Base-by-base conservation (phyloP, 441 rosid species). In the Oxalis stricta region DNA sequence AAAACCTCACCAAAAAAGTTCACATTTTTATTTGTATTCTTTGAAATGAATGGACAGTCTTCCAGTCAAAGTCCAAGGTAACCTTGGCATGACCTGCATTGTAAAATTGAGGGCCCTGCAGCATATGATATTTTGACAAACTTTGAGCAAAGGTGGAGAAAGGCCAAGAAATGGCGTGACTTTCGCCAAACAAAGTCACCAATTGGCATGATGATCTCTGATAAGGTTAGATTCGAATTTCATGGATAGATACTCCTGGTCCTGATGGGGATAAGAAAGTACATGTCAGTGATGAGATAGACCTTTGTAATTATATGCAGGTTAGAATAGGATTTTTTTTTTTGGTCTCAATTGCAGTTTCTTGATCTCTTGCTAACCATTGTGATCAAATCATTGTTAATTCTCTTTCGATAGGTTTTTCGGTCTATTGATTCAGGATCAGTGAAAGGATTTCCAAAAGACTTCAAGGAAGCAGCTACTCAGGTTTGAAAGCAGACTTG, bases 1-100 rank as follows among this genome's bases (percentile, higher is more conserved):
- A n/a, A n/a, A n/a, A n/a, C n/a, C n/a, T n/a, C n/a, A n/a, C n/a
- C n/a, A n/a, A n/a, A n/a, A n/a, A n/a, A n/a, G n/a, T n/a, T n/a
- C n/a, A n/a, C n/a, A n/a, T 14, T 3, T 23, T 26, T 2, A 17
- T 5, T 24, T 6, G 33, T 41, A 6, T 11, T 3, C 0, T 9
- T 0, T 10, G 11, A 7, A 0, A 12, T 40, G 10, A 28, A 24
- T 59, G 22, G 50, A 11, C 58, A 78, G 87, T 59, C 69, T 26
- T 33, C 36, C 48, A 42, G 63, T 20, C 47, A 48, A 55, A 50
- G 67, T 36, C 95, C 95, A 14, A 74, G 95, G 53, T 81, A 84
- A 56, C 92, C 95, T 0, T 84, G 95, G 92, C 92, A 84, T 61
- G 95, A 84, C 54, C 45, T 81, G 46, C 95, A 81, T 48, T 81